Evolutionary conservation across 192 early-diverging fungal species (phyloP).

Genomic region (Coemansia sp.): DNA sequence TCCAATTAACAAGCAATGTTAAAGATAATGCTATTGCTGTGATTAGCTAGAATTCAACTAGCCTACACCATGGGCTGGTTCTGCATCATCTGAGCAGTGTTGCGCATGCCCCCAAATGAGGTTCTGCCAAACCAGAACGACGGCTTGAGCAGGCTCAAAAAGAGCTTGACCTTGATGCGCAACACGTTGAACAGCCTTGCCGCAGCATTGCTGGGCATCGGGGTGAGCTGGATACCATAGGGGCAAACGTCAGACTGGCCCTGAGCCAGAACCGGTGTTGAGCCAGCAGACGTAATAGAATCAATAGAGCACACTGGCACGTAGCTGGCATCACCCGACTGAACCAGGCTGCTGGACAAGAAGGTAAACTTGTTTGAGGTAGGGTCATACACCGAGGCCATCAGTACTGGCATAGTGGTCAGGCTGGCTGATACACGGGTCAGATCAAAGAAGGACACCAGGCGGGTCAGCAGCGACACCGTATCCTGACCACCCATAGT

Average conservation of each 20-base stretch:
- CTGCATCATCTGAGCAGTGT: not conserved
- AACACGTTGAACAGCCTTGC: not conserved
- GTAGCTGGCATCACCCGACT: not conserved
- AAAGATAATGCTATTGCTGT: not conserved
- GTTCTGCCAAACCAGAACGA: not conserved
- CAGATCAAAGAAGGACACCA: not conserved
- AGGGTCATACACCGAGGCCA: not conserved
- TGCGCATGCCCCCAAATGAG: not conserved
- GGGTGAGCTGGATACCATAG: not conserved
- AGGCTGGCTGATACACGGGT: not conserved
- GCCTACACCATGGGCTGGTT: not conserved
- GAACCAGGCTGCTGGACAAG: not conserved
- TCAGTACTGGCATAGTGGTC: not conserved
- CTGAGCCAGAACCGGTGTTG: not conserved
- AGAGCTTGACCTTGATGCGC: not conserved
- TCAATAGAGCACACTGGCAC: not conserved
- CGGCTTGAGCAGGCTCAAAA: not conserved
- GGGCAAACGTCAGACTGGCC: not conserved
- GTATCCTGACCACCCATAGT: not conserved
- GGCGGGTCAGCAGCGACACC: not conserved
- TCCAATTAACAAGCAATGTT: not conserved
- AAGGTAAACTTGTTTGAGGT: not conserved
- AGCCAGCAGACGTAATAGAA: not conserved
- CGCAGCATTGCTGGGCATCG: not conserved
- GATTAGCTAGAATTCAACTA: not conserved